phyloP scores from a whole-genome alignment of 139 green algal species.

The Chlorella sp. region DNA sequence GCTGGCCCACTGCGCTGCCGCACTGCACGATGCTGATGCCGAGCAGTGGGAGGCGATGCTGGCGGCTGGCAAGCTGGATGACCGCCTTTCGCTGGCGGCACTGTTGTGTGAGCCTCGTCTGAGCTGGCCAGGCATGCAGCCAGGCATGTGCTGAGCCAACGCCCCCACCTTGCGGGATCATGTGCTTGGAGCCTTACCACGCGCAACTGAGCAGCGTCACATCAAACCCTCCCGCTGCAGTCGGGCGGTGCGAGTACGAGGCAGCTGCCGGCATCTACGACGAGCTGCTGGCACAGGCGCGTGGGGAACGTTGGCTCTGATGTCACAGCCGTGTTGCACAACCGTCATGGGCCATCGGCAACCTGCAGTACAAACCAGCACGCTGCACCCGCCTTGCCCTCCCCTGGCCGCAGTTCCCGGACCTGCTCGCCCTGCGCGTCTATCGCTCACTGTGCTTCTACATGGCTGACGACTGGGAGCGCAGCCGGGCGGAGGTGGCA shows the following conservation, averaged over 20 bases:
- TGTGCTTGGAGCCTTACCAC: too few species aligned
- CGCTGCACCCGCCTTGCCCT: too few species aligned
- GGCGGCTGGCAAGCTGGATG: neutral
- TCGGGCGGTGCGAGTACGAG: neutral
- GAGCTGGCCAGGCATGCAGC: too few species aligned
- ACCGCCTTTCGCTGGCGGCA: constrained; percentile 7
- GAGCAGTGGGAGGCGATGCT: constrained; percentile 4
- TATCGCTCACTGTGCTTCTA: constrained; percentile 20
- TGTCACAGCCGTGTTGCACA: too few species aligned
- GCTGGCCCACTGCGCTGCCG: constrained; percentile 5
- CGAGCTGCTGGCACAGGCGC: neutral
- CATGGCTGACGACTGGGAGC: constrained; percentile 25
- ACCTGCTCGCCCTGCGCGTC: constrained; percentile 1
- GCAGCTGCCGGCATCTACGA: neutral
- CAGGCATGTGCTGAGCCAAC: too few species aligned
- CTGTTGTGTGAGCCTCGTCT: neutral
- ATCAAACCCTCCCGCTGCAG: too few species aligned
- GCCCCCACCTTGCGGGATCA: too few species aligned
- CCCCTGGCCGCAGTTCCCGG: neutral
- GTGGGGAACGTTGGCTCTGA: too few species aligned
- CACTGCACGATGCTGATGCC: neutral
- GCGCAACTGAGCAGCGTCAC: too few species aligned
- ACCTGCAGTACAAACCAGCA: too few species aligned
- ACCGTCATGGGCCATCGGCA: too few species aligned
- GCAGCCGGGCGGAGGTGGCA: neutral